These are phyloP conservation scores for Phytophthora brassicae DNA, from an alignment of 352 stramenopile genomes.

Conservation along the genomic window DNA sequence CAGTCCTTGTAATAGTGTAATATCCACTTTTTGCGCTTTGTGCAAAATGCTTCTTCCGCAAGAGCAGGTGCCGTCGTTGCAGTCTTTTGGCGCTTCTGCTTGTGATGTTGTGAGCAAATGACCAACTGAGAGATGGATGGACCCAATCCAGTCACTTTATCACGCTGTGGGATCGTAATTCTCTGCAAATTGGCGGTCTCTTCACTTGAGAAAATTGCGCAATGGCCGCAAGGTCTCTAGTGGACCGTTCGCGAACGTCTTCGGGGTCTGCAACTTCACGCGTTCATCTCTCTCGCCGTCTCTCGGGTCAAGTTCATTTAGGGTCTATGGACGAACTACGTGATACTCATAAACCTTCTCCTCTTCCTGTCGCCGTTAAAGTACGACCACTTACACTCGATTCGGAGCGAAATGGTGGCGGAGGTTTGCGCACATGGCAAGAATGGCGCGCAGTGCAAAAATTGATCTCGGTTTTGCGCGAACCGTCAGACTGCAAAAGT, in stretches of 20 bases:
- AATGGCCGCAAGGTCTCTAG: slow-evolving; percentile 25
- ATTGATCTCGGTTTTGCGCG: slow-evolving; percentile 27
- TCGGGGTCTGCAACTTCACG: slow-evolving; percentile 22
- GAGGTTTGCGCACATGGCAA: slow-evolving; percentile 37
- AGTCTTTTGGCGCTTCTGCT: not conserved
- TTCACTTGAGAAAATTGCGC: slow-evolving; percentile 35
- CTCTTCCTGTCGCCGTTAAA: slow-evolving; percentile 31
- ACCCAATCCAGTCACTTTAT: slow-evolving; percentile 31
- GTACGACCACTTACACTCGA: slow-evolving; percentile 37
- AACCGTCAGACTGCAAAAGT: slow-evolving; percentile 9
- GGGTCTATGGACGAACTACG: slow-evolving; percentile 25
- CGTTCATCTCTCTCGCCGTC: slow-evolving; percentile 30
- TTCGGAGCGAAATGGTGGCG: slow-evolving; percentile 36
- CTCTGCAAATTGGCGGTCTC: slow-evolving; percentile 20
- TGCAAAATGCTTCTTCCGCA: slow-evolving; percentile 10
- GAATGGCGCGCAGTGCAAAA: slow-evolving; percentile 44
- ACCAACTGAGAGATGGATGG: slow-evolving; percentile 23
- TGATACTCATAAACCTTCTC: not conserved
- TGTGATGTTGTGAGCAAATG: slow-evolving; percentile 44
- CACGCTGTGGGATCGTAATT: slow-evolving; percentile 39
- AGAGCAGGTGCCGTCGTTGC: slow-evolving; percentile 6
- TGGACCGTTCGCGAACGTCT: slow-evolving; percentile 22
- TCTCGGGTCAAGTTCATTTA: slow-evolving; percentile 37
- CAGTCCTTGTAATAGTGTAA: no score
- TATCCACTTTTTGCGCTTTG: no score